Evolutionary conservation across 306 rosid species (phyloP).

Genomic region (Albizia julibrissin): DNA sequence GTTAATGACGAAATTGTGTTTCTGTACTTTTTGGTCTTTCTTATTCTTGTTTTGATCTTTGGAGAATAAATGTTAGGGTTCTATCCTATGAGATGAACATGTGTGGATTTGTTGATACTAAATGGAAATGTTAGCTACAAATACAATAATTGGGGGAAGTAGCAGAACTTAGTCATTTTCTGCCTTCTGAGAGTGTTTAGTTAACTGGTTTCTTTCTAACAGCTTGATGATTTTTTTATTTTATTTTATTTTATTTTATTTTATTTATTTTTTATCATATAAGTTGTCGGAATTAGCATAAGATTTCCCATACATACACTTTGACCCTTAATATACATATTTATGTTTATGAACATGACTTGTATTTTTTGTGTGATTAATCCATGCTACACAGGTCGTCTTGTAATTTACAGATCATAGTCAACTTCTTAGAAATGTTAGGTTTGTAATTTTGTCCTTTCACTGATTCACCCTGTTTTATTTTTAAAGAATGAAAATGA

Average conservation of each 20-base stretch:
- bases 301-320: neutral
- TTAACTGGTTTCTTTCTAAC: neutral
- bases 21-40: neutral
- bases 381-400: constrained; percentile 54
- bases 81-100: neutral
- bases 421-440: too few relatives aligned
- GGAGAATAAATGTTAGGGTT: neutral
- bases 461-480: too few relatives aligned
- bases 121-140: neutral
- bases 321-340: neutral
- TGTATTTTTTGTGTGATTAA: constrained; percentile 21
- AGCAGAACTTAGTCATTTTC: neutral
- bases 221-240: constrained; percentile 3
- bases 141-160: neutral
- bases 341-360: neutral
- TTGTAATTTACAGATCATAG: neutral
- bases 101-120: neutral
- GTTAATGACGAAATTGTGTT: neutral
- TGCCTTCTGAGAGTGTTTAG: neutral
- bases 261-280: too few relatives aligned
- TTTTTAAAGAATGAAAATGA: too few relatives aligned
- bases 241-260: too few relatives aligned
- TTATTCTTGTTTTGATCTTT: neutral
- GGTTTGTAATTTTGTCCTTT: too few relatives aligned
- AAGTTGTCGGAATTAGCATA: neutral